phyloP scores from a whole-genome alignment of 345 rosid genomes.

The Melaleuca alternifolia region DNA sequence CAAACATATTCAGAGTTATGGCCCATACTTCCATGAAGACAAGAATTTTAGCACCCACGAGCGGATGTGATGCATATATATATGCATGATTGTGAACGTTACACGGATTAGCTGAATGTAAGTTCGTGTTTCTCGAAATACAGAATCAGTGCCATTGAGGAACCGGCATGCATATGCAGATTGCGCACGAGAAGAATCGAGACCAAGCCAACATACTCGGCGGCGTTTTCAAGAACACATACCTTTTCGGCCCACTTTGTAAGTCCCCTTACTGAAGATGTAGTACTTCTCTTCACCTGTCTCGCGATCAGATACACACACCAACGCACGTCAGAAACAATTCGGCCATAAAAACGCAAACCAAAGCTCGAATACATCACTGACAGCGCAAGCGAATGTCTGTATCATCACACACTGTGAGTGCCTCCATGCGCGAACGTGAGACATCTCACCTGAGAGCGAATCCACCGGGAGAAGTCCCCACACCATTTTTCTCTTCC shows the following conservation, averaged over 20 bases:
- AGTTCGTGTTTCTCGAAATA: not conserved
- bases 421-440: not conserved
- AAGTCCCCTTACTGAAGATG: slow-evolving; percentile 48
- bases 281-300: slow-evolving; percentile 65
- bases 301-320: not conserved
- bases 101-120: not conserved
- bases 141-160: not conserved
- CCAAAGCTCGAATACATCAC: not conserved
- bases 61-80: not conserved
- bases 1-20: not conserved
- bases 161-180: not conserved
- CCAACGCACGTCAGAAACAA: not conserved
- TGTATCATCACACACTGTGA: not conserved
- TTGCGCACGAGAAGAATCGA: not conserved
- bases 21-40: not conserved
- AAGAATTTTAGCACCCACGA: not conserved
- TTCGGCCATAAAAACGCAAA: not conserved
- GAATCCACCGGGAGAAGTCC: slow-evolving; percentile 62
- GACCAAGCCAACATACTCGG: not conserved
- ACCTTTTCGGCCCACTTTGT: slow-evolving; percentile 84
- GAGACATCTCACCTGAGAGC: slow-evolving; percentile 35
- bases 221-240: not conserved
- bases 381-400: not conserved
- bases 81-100: not conserved
- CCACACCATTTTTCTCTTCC: slow-evolving; percentile 61